These are phyloP conservation scores for Exserohilum rostratum DNA, from an alignment of 2,329 filamentous ascomycete genomes.

Conservation along the genomic window DNA sequence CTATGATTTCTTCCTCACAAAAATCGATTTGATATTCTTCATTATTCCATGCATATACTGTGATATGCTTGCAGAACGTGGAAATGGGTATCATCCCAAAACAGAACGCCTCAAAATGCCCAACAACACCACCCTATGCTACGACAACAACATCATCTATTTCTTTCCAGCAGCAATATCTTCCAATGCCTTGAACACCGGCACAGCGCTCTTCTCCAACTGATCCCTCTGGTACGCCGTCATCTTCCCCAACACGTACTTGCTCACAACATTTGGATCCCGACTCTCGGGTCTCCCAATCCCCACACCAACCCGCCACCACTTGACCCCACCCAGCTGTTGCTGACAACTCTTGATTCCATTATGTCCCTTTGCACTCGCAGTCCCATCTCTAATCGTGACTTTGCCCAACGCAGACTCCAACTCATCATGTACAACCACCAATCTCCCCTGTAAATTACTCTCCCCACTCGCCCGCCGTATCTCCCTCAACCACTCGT, in stretches of 20 bases:
- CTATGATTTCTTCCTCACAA: constrained; percentile 8
- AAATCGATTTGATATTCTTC: constrained; percentile 12
- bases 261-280: constrained; percentile 69
- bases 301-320: constrained; percentile 74
- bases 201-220: constrained; percentile 56
- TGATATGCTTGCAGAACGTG: neutral
- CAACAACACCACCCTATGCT: constrained; percentile 7
- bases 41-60: constrained; percentile 5
- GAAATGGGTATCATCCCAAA: constrained; percentile 17
- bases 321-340: constrained; percentile 44
- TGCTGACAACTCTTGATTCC: constrained; percentile 51
- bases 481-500: constrained; percentile 51
- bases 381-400: constrained; percentile 65
- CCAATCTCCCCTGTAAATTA: constrained; percentile 58
- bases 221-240: constrained; percentile 45
- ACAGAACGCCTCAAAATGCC: constrained; percentile 13
- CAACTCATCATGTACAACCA: constrained; percentile 89
- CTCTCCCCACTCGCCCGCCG: constrained; percentile 11
- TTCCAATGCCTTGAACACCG: constrained; percentile 60
- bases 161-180: constrained; percentile 53
- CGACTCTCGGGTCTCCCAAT: constrained; percentile 82
- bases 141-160: neutral
- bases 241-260: constrained; percentile 79
- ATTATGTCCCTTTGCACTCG: constrained; percentile 54
- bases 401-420: constrained; percentile 74